Conservation (phyloP, 495 filamentous ascomycete species). For the Sabuloglossum arenarium region DNA sequence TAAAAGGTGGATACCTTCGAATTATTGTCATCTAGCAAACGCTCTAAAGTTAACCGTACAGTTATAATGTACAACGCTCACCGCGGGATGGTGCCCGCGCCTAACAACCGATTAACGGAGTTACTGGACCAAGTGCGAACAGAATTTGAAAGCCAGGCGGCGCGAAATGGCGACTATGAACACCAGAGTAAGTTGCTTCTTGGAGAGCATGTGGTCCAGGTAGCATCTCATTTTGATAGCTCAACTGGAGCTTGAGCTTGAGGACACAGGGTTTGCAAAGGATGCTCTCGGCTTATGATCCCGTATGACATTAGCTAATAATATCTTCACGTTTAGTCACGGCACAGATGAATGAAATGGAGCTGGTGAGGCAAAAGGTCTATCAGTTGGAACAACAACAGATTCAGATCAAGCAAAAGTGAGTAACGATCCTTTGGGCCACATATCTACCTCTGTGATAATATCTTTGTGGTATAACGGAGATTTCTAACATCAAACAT, state of each 20-base stretch:
- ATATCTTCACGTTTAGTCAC: constrained; percentile 33
- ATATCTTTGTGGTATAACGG: not conserved
- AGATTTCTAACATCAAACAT: constrained; percentile 6
- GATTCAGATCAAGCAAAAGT: constrained; percentile 76
- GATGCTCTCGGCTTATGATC: not conserved
- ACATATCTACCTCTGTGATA: not conserved
- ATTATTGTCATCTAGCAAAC: not conserved
- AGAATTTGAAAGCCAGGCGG: constrained; percentile 72
- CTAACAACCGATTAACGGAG: constrained; percentile 66
- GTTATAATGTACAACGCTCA: constrained; percentile 70
- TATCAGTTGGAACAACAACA: constrained; percentile 79
- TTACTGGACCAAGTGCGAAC: constrained; percentile 71
- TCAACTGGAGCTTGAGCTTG: not conserved
- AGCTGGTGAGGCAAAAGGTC: constrained; percentile 76
- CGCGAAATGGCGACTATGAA: constrained; percentile 61
- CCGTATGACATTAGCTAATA: not conserved
- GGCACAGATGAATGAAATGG: constrained; percentile 76
- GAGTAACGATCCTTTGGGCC: constrained; percentile 15
- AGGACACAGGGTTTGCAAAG: not conserved
- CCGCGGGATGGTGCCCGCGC: constrained; percentile 50
- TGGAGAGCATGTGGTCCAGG: not conserved
- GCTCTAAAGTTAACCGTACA: not conserved
- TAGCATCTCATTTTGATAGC: not conserved
- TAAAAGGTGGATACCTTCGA: not conserved
- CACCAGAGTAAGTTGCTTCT: constrained; percentile 59